phyloP scores from a whole-genome alignment of 139 green algal species.

The Klebsormidium nitens region DNA sequence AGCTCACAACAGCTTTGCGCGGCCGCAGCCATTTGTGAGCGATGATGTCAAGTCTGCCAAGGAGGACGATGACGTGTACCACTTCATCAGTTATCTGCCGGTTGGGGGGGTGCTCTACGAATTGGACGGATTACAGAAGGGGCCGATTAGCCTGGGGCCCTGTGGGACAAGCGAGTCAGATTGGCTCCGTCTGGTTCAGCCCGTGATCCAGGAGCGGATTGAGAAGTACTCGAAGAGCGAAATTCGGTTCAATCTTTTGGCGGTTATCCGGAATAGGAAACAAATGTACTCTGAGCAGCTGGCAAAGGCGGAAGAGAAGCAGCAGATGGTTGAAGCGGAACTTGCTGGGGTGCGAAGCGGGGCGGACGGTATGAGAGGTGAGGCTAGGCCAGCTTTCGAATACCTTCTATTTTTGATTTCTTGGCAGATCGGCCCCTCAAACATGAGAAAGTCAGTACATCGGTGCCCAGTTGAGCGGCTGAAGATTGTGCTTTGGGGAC shows the following conservation, averaged over 20 bases:
- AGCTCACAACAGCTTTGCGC: conserved; percentile 92
- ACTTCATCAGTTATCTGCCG: conserved; percentile 83
- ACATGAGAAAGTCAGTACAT: too few species aligned
- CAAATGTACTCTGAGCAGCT: conserved; percentile 40
- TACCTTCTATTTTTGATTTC: too few species aligned
- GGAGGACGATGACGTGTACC: conserved; percentile 58
- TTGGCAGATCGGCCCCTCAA: too few species aligned
- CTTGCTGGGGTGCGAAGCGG: background rate
- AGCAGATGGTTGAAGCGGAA: background rate
- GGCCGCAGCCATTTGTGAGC: conserved; percentile 76
- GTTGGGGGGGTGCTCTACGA: conserved; percentile 80
- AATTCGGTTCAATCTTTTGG: conserved; percentile 98
- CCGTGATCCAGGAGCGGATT: conserved; percentile 72
- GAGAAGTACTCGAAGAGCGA: conserved; percentile 77
- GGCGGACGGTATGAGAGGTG: conserved; percentile 29
- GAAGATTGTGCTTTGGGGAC: too few species aligned
- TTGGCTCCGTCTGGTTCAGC: conserved; percentile 68
- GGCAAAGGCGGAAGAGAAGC: conserved; percentile 1
- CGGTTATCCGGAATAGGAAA: conserved; percentile 64
- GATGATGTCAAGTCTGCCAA: conserved; percentile 48
- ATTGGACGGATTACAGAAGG: conserved; percentile 91
- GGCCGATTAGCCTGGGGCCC: conserved; percentile 72
- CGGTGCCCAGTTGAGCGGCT: too few species aligned
- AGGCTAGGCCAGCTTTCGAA: background rate
- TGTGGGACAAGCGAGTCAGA: conserved; percentile 26